phyloP scores from a whole-genome alignment of 805 yeast genomes.

The Cyberlindnera mycetangii region DNA sequence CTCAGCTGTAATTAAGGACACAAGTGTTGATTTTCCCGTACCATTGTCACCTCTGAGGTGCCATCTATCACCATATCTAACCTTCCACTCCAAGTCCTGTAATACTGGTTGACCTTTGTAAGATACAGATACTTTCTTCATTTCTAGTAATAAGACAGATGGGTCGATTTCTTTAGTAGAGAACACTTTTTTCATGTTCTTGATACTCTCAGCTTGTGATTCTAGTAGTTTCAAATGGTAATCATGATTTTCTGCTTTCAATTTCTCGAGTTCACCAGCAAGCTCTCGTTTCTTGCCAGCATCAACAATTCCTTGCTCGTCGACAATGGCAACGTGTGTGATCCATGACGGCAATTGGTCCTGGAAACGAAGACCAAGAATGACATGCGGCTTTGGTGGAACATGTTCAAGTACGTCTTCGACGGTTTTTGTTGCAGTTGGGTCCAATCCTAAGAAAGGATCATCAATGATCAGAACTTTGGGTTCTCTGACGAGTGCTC shows the following conservation, averaged over 20 bases:
- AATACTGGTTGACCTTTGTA: conserved; percentile 65
- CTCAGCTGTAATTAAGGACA: conserved; percentile 84
- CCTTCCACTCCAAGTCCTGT: conserved; percentile 59
- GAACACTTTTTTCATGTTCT: conserved; percentile 20
- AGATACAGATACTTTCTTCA: conserved; percentile 59
- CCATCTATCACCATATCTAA: conserved; percentile 76
- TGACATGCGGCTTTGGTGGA: conserved; percentile 50
- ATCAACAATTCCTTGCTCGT: conserved; percentile 47
- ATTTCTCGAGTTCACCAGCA: conserved; percentile 20
- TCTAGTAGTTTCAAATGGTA: conserved; percentile 13
- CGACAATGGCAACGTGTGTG: conserved; percentile 63
- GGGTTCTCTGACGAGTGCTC: conserved; percentile 64
- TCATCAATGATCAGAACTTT: conserved; percentile 75
- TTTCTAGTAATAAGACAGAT: conserved; percentile 38
- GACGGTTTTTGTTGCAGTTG: conserved; percentile 60
- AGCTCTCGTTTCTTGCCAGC: conserved; percentile 43
- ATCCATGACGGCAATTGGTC: conserved; percentile 82
- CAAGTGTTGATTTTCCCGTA: conserved; percentile 85
- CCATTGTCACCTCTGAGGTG: conserved; percentile 90
- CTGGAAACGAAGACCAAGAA: conserved; percentile 74
- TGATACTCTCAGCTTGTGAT: conserved; percentile 17
- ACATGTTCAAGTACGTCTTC: conserved; percentile 47
- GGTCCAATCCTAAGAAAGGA: conserved; percentile 90
- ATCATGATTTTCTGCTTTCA: conserved; percentile 22
- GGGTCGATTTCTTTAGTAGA: conserved; percentile 12